Conservation (phyloP, 768 basidiomycete genomes). For the Imleria badia region DNA sequence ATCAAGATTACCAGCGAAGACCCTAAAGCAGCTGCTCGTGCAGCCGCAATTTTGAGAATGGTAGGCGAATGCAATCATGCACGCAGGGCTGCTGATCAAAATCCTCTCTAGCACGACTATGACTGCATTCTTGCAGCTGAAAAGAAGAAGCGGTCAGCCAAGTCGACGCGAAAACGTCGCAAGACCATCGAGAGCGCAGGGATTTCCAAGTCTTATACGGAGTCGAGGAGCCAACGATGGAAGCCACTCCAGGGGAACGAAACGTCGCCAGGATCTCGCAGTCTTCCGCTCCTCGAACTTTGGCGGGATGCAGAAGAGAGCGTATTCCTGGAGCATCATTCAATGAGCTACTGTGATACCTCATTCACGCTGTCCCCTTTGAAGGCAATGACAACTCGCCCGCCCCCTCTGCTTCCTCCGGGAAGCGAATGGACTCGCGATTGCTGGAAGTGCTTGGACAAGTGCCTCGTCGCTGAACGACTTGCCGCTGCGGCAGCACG, state of each 20-base stretch:
- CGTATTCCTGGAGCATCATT: constrained; percentile 28
- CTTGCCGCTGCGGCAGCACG: constrained; percentile 43
- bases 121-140: constrained; percentile 61
- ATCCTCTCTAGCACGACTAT: constrained; percentile 67
- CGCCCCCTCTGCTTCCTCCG: not conserved
- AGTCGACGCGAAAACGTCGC: constrained; percentile 38
- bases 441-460: constrained; percentile 81
- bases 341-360: constrained; percentile 13
- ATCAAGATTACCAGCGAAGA: constrained; percentile 85
- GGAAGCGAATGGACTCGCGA: constrained; percentile 60
- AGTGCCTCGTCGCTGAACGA: constrained; percentile 73
- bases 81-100: not conserved
- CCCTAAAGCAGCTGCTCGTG: constrained; percentile 83
- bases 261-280: constrained; percentile 32
- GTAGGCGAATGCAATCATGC: constrained; percentile 40
- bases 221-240: constrained; percentile 11
- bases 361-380: constrained; percentile 20
- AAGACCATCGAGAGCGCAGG: constrained; percentile 35
- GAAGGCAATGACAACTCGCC: not conserved
- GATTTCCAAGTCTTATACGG: constrained; percentile 25
- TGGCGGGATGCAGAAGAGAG: constrained; percentile 32
- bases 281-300: constrained; percentile 31
- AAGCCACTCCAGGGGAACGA: constrained; percentile 6
- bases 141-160: constrained; percentile 29
- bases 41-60: constrained; percentile 90